phyloP scores from a whole-genome alignment of 352 stramenopile genomes.

The Peronospora belbahrii region DNA sequence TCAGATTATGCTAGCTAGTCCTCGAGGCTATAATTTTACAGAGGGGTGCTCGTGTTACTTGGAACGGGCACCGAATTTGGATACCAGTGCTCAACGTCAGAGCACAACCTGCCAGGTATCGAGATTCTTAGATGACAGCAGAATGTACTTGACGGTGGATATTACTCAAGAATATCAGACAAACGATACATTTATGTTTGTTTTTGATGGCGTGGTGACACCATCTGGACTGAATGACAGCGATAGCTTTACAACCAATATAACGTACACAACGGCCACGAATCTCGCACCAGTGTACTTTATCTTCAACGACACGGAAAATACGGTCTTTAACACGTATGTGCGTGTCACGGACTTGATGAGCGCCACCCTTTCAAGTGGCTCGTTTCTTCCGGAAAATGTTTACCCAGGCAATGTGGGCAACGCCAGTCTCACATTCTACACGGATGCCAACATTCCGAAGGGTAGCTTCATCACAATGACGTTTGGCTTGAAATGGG shows the following conservation, averaged over 20 bases:
- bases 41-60: constrained; percentile 38
- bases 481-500: constrained; percentile 56
- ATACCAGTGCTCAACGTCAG: constrained; percentile 8
- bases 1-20: constrained; percentile 71
- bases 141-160: constrained; percentile 59
- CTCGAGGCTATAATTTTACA: constrained; percentile 56
- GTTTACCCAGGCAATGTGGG: constrained; percentile 78
- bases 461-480: constrained; percentile 42
- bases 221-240: constrained; percentile 46
- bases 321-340: constrained; percentile 65
- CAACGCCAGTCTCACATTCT: constrained; percentile 72
- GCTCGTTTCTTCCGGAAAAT: constrained; percentile 75
- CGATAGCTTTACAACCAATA: constrained; percentile 12
- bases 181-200: constrained; percentile 57
- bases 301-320: constrained; percentile 62
- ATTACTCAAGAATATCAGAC: constrained; percentile 39
- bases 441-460: constrained; percentile 52
- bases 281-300: constrained; percentile 74
- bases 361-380: constrained; percentile 45
- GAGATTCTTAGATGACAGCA: constrained; percentile 35
- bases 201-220: constrained; percentile 60
- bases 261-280: constrained; percentile 38
- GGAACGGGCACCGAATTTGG: constrained; percentile 15
- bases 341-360: constrained; percentile 43
- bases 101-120: constrained; percentile 40